Base-by-base conservation (phyloP, 192 early-diverging fungal species). In the Backusella liffmaniae region DNA sequence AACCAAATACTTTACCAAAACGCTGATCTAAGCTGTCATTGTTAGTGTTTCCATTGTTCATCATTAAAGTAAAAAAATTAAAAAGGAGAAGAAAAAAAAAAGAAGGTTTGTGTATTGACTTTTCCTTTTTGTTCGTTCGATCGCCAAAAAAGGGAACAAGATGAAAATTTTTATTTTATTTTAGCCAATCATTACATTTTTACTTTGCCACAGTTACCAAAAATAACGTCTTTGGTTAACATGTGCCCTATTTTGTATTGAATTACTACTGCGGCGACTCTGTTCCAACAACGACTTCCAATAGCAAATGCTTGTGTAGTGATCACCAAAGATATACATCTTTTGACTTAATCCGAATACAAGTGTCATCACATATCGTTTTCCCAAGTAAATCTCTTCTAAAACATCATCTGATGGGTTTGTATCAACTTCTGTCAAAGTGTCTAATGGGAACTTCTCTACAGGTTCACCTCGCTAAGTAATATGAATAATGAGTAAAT, bases 21-120 rank as follows among this genome's bases (percentile, higher is more conserved):
- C 85, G 88, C 90, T 91, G 90, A 86, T 91, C 88, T 86, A 92
- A 88, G 88, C 88, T 89, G 74, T 83, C 88, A 80, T 85, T 72
- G 23, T 62, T 62, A 26, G 10, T 62, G 21, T 62, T 62, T 62
- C 23, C 56, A 62, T 62, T 62, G 56, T 62, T 62, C 56, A 62
- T 62, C 56, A 29, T 62, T 62, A 62, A 62, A 23, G 18, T 29
- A 12, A 62, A 26, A 26, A 23, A 62, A 29, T 10, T 29, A 10
- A 29, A 26, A 62, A 29, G 26, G 23, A 23, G 26, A 23, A 29
- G 26, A 9, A 62, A 62, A 62, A 62, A 62, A 62, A 29, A 62
- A 4, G 4, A 29, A 10, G 21, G 29, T 53, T 53, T 53, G 49
- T 53, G n/a, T 53, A 6, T 53, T 16, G n/a, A 21, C 23, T 29